Percentiles rank a stretch among this genome's conserved stretches.
phyloP scores from a whole-genome alignment of 495 filamentous ascomycete genomes.

The Cetradonia linearis region DNA sequence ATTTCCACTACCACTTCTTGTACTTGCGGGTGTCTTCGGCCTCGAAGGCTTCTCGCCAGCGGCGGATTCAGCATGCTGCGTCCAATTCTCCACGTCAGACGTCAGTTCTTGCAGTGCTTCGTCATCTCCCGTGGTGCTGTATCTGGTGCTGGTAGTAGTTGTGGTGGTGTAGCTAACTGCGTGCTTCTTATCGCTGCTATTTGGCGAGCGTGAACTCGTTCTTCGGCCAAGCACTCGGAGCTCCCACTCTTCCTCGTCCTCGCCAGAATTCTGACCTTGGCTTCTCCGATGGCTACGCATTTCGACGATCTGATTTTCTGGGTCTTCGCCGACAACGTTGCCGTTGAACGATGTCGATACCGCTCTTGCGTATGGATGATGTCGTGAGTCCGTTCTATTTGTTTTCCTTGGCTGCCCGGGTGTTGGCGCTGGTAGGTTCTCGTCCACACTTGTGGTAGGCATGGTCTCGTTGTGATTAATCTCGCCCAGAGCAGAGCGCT shows the following conservation, averaged over 20 bases:
- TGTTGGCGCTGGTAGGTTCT: slow-evolving; percentile 87
- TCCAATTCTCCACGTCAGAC: slow-evolving; percentile 29
- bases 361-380: slow-evolving; percentile 43
- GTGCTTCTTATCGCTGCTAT: slow-evolving; percentile 33
- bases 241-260: slow-evolving; percentile 66
- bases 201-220: slow-evolving; percentile 31
- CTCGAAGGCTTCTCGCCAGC: slow-evolving; percentile 40
- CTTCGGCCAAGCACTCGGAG: slow-evolving; percentile 22
- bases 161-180: slow-evolving; percentile 50
- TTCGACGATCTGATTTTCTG: slow-evolving; percentile 34
- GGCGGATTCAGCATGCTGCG: slow-evolving; percentile 39
- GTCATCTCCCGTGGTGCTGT: slow-evolving; percentile 37
- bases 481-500: slow-evolving; percentile 77
- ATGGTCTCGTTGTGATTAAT: slow-evolving; percentile 63
- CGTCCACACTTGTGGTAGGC: slow-evolving; percentile 41
- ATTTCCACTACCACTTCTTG: slow-evolving; percentile 50
- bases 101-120: slow-evolving; percentile 15
- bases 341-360: slow-evolving; percentile 31
- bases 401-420: slow-evolving; percentile 93
- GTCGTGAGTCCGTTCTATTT: slow-evolving; percentile 49
- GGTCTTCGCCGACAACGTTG: slow-evolving; percentile 30
- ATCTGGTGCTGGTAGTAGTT: slow-evolving; percentile 50
- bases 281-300: slow-evolving; percentile 30
- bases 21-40: slow-evolving; percentile 57
- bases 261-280: slow-evolving; percentile 38